These are phyloP conservation scores for Aspergillus sp. DNA, from an alignment of 2,329 filamentous ascomycete species.

Conservation along the genomic window DNA sequence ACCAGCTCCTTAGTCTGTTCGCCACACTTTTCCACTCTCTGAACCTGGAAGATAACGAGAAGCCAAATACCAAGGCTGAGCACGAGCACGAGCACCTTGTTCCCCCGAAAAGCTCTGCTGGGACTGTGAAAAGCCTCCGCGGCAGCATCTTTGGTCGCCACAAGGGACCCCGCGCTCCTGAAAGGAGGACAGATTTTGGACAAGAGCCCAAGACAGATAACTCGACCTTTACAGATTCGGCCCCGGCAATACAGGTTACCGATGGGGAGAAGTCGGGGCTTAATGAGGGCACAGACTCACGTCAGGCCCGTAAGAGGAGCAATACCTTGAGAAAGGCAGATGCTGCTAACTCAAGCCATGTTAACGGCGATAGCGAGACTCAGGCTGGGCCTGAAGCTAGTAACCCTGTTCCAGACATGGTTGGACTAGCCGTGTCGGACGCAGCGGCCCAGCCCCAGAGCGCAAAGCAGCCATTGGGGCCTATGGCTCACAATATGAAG, in stretches of 20 bases:
- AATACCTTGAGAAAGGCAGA: slow-evolving; percentile 33
- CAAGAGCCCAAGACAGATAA: slow-evolving; percentile 24
- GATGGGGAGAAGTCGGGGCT: slow-evolving; percentile 53
- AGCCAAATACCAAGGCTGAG: slow-evolving; percentile 25
- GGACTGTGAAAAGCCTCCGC: slow-evolving; percentile 68
- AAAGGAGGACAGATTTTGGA: slow-evolving; percentile 48
- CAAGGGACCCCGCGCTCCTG: slow-evolving; percentile 49
- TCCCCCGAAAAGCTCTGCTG: slow-evolving; percentile 69
- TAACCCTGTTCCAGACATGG: slow-evolving; percentile 20
- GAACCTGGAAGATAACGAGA: slow-evolving; percentile 38
- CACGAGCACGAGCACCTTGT: slow-evolving; percentile 47
- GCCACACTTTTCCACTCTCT: slow-evolving; percentile 74
- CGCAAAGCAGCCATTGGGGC: slow-evolving; percentile 36
- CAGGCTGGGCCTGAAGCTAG: slow-evolving; percentile 4
- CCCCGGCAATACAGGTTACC: slow-evolving; percentile 77
- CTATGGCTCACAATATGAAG: slow-evolving; percentile 42
- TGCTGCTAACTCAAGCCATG: slow-evolving; percentile 25
- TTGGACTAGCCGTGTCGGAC: slow-evolving; percentile 34
- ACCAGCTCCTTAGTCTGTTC: slow-evolving; percentile 82
- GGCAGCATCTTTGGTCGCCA: slow-evolving; percentile 77
- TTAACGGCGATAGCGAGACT: slow-evolving; percentile 24
- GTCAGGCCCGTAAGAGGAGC: slow-evolving; percentile 37
- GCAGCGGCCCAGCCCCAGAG: slow-evolving; percentile 25
- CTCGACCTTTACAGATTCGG: slow-evolving; percentile 43
- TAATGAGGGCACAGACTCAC: slow-evolving; percentile 39